Conservation (phyloP, 2,329 filamentous ascomycete species). For the Pseudogymnoascus pannorum region DNA sequence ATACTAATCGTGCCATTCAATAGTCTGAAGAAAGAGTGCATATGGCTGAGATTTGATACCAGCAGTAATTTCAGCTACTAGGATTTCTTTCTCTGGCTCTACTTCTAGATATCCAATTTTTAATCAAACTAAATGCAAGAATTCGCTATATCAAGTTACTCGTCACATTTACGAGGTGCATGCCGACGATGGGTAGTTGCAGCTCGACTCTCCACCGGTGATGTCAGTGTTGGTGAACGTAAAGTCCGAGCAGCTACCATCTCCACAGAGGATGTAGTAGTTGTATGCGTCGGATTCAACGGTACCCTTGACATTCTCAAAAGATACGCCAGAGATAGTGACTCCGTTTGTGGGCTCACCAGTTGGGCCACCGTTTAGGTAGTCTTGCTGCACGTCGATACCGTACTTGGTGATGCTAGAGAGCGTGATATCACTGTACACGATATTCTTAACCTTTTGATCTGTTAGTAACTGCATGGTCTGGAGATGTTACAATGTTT, state of each 20-base stretch:
- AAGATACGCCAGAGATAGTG: conserved; percentile 29
- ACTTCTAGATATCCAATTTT: neutral
- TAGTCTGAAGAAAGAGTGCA: neutral
- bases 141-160: neutral
- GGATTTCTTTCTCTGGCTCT: neutral
- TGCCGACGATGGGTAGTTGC: conserved; percentile 26
- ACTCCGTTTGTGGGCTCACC: conserved; percentile 34
- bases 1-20: neutral
- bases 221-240: conserved; percentile 32
- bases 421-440: conserved; percentile 46
- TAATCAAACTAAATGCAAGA: neutral
- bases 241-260: conserved; percentile 33
- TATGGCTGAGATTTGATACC: no score
- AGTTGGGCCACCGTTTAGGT: conserved; percentile 40
- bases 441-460: conserved; percentile 33
- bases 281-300: conserved; percentile 26
- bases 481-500: neutral
- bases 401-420: conserved; percentile 45
- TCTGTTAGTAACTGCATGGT: neutral
- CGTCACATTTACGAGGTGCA: conserved; percentile 18
- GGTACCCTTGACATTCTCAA: conserved; percentile 32
- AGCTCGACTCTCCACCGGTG: conserved; percentile 27
- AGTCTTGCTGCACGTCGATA: conserved; percentile 53
- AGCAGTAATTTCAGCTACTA: neutral
- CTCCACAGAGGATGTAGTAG: conserved; percentile 35